Base-by-base conservation (phyloP, 345 rosid genomes). In the Hirschfeldia incana region DNA sequence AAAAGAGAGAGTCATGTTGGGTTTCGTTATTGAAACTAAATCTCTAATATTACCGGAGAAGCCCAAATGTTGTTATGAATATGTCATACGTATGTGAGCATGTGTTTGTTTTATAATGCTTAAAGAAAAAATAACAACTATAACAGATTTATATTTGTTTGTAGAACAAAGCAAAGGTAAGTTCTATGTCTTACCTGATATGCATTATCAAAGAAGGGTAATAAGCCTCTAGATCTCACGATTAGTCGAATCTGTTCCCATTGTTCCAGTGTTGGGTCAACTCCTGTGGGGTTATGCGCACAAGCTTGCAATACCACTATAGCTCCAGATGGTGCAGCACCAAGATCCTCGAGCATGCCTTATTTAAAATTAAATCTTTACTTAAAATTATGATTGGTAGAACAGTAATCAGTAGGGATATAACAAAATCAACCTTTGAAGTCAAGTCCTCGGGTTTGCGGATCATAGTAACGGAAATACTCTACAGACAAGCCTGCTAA, bases 251-350 rank as follows among this genome's bases (percentile, higher is more conserved):
- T 91, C 77, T 90, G 88, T 73, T 89, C 97, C 98, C 98, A 94
- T 81, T 94, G 97, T 71, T 90, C 87, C 42, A 73, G 28, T n/a
- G 95, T 91, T 66, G 98, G 98, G 80, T 94, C 98, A 44, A 92
- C 94, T 63, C 98, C 98, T 46, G 97, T 92, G 55, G 98, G 98
- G 76, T 94, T 94, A 80, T 94, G 98, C 32, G 97, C 98, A 86
- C 98, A 94, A 44, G 97, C 95, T 85, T 94, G 98, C 74, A 94
- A 90, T 61, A 94, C 96, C 68, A 94, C 90, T 44, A 94, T 83
- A 75, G 97, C 97, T 79, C 98, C 97, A 51, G 91, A 73, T 55
- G 97, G 89, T 67, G 98, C 97, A 85, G 94, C 83, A 0, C 87
- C 85, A 77, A 94, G 93, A 81, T 94, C 98, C 83, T 92, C 94